These are phyloP conservation scores for Tuber calosporum DNA, from an alignment of 495 filamentous ascomycete species.

Conservation along the genomic window DNA sequence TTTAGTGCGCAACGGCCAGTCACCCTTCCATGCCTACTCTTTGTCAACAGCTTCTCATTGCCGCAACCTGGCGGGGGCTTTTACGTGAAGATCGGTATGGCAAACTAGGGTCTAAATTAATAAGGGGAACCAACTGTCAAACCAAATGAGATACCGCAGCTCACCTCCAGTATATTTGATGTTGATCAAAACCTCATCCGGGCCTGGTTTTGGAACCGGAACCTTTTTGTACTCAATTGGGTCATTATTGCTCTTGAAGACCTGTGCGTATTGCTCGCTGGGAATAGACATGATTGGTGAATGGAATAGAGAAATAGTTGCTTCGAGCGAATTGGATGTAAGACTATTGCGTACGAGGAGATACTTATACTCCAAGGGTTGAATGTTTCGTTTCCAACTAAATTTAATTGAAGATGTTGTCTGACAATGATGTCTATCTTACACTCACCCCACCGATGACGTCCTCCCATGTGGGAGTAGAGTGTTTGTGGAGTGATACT, in stretches of 20 bases:
- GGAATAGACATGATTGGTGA: conserved; percentile 43
- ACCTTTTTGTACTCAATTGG: conserved; percentile 75
- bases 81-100: conserved; percentile 61
- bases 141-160: neutral
- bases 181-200: conserved; percentile 85
- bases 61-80: neutral
- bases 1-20: conserved; percentile 77
- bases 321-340: neutral
- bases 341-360: neutral
- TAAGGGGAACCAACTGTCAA: neutral
- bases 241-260: conserved; percentile 69
- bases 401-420: too few species aligned
- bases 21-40: conserved; percentile 74
- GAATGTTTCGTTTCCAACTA: too few species aligned
- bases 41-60: conserved; percentile 27
- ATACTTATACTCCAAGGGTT: too few species aligned
- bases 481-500: neutral
- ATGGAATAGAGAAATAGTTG: neutral
- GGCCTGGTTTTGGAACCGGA: conserved; percentile 65
- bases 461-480: neutral
- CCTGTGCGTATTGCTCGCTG: conserved; percentile 76
- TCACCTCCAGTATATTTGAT: conserved; percentile 71
- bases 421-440: too few species aligned
- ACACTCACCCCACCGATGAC: too few species aligned
- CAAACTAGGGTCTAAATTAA: conserved; percentile 52